A percentile compares a stretch with the other conserved stretches of the same genome.
These are phyloP conservation scores for Dalbergia oliveri DNA, from an alignment of 306 rosid genomes.

Conservation along the genomic window DNA sequence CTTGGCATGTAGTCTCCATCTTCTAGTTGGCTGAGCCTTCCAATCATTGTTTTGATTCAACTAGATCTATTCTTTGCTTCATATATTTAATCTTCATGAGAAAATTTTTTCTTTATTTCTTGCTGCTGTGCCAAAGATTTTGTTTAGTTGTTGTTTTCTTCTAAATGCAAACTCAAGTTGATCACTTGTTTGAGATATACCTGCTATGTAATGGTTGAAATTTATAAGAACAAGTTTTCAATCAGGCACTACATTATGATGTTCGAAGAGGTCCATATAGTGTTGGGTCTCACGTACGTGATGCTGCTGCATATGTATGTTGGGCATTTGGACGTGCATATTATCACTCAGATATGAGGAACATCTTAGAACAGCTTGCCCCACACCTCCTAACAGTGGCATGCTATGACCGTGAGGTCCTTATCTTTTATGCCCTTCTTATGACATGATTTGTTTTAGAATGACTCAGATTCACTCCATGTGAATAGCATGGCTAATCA, in stretches of 20 bases:
- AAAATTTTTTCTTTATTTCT: background rate
- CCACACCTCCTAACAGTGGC: conserved; percentile 93
- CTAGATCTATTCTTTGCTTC: conserved; percentile 6
- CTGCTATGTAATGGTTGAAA: conserved; percentile 32
- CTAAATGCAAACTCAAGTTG: conserved; percentile 33
- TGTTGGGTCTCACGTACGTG: conserved; percentile 98
- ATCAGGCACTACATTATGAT: conserved; percentile 94
- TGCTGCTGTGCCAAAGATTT: background rate
- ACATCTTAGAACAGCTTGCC: conserved; percentile 79
- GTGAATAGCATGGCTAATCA: conserved; percentile 43
- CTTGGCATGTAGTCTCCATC: conserved; percentile 10
- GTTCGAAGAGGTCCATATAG: conserved; percentile 99
- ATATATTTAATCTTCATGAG: background rate
- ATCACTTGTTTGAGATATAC: conserved; percentile 39
- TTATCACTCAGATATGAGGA: conserved; percentile 83
- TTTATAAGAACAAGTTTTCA: conserved; percentile 48
- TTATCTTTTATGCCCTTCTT: conserved; percentile 38
- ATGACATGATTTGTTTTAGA: conserved; percentile 38
- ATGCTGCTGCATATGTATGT: conserved; percentile 98
- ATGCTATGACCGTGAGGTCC: conserved; percentile 98
- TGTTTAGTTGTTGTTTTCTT: conserved; percentile 7
- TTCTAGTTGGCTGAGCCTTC: conserved; percentile 14
- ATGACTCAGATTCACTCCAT: conserved; percentile 10
- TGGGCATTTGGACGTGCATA: conserved; percentile 99
- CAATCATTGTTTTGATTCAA: conserved; percentile 17